A percentile compares a stretch with the other conserved stretches of the same genome.
phyloP scores from a whole-genome alignment of 2,329 filamentous ascomycete species.

The Fusarium sarcochroum region DNA sequence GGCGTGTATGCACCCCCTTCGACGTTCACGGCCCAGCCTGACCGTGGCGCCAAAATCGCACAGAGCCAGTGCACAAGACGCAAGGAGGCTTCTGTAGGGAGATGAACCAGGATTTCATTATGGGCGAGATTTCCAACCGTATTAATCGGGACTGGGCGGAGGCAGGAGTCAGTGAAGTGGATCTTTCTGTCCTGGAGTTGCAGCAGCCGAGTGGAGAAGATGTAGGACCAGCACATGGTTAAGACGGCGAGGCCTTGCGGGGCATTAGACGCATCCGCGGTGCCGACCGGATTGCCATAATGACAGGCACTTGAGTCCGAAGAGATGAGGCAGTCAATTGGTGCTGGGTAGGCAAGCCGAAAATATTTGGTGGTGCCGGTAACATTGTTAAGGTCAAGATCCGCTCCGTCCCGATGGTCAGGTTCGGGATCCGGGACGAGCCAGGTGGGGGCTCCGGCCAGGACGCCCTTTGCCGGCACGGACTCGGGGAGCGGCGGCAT shows the following conservation, averaged over 20 bases:
- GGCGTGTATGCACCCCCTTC: slow-evolving; percentile 37
- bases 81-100: slow-evolving; percentile 38
- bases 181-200: slow-evolving; percentile 45
- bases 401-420: slow-evolving; percentile 9
- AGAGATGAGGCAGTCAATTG: slow-evolving; percentile 42
- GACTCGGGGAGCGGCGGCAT: slow-evolving; percentile 45
- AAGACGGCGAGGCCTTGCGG: slow-evolving; percentile 47
- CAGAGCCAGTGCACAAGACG: slow-evolving; percentile 48
- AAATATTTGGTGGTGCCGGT: slow-evolving; percentile 48
- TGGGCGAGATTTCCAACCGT: slow-evolving; percentile 33
- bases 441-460: slow-evolving; percentile 47
- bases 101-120: slow-evolving; percentile 39
- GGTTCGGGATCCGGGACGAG: slow-evolving; percentile 45
- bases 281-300: slow-evolving; percentile 40
- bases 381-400: slow-evolving; percentile 42
- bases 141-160: slow-evolving; percentile 41
- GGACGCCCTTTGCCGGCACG: slow-evolving; percentile 41
- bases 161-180: slow-evolving; percentile 45
- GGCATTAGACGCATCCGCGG: slow-evolving; percentile 36
- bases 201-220: slow-evolving; percentile 49
- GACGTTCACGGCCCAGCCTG: slow-evolving; percentile 42
- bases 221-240: slow-evolving; percentile 49
- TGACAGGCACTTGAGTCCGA: slow-evolving; percentile 35
- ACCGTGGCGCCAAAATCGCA: slow-evolving; percentile 42
- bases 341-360: slow-evolving; percentile 43